Percentiles rank a stretch among this genome's conserved stretches.
These are phyloP conservation scores for Termitomyces sp. DNA, from an alignment of 768 basidiomycete species.

Conservation along the genomic window DNA sequence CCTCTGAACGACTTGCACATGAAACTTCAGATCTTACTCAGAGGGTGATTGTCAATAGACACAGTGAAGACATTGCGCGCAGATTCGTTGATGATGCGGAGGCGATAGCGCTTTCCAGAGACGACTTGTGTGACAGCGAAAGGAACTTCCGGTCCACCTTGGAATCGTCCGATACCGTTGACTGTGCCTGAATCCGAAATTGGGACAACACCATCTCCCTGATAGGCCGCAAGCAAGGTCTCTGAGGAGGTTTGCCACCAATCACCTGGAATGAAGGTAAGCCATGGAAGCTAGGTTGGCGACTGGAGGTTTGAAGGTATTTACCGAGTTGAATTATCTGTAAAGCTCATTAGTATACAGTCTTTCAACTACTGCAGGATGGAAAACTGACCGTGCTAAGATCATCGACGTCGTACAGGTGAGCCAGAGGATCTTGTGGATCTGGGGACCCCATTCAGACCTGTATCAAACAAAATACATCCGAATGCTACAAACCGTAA, in stretches of 20 bases:
- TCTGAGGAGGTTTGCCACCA: constrained; percentile 34
- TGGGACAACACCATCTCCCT: constrained; percentile 26
- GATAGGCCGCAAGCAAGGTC: constrained; percentile 24
- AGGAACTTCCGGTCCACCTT: constrained; percentile 32
- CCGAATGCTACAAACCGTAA: constrained; percentile 22
- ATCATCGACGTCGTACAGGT: constrained; percentile 17
- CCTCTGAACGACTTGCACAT: too few species aligned
- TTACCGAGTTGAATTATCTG: constrained; percentile 19
- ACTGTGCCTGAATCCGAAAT: constrained; percentile 37
- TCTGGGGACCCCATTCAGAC: not conserved
- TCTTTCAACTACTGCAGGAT: not conserved
- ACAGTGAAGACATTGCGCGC: constrained; percentile 37
- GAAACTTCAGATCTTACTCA: constrained; percentile 15
- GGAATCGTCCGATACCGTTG: constrained; percentile 40
- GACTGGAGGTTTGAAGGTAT: constrained; percentile 6
- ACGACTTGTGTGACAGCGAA: constrained; percentile 36
- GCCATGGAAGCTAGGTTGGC: constrained; percentile 23
- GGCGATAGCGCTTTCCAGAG: constrained; percentile 39
- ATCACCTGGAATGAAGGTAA: constrained; percentile 28
- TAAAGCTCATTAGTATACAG: not conserved
- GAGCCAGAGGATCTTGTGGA: constrained; percentile 11
- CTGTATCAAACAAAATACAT: not conserved
- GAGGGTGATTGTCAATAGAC: constrained; percentile 28
- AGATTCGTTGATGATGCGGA: constrained; percentile 45
- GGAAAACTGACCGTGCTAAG: constrained; percentile 10